Evolutionary conservation across 31 red algal genomes (phyloP).

Genomic region (Porphyra umbilicalis): DNA sequence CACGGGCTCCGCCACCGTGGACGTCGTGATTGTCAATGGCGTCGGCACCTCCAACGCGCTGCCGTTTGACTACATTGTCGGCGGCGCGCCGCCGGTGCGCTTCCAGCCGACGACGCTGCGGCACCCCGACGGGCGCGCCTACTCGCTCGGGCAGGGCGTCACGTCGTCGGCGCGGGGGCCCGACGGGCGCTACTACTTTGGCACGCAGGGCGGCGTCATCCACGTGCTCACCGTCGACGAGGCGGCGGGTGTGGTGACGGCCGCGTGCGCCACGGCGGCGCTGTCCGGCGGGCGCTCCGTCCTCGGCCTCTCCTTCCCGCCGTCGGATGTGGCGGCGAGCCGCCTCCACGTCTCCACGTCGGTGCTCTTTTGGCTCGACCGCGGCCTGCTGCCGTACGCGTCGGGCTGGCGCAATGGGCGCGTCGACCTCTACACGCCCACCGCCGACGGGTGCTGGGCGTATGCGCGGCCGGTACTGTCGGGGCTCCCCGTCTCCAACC

Average conservation of each 20-base stretch:
- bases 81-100: conserved; percentile 27
- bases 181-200: conserved; percentile 53
- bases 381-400: conserved; percentile 34
- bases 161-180: conserved; percentile 40
- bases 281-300: conserved; percentile 28
- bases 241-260: conserved; percentile 3
- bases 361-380: conserved; percentile 43
- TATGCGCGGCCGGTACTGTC: conserved; percentile 19
- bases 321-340: conserved; percentile 18
- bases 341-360: conserved; percentile 36
- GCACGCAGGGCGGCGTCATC: conserved; percentile 39
- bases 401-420: conserved; percentile 59
- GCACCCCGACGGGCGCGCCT: neutral
- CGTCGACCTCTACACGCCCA: conserved; percentile 25
- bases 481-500: conserved; percentile 67
- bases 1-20: neutral
- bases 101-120: neutral
- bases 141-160: conserved; percentile 27
- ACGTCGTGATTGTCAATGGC: conserved; percentile 13
- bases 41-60: conserved; percentile 42
- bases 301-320: conserved; percentile 64
- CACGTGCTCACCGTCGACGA: conserved; percentile 41
- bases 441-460: conserved; percentile 13
- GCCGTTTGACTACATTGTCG: conserved; percentile 18
- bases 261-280: conserved; percentile 24